Evolutionary conservation across 108 stramenopile species (phyloP).

Genomic region (Nitzschia sp.): DNA sequence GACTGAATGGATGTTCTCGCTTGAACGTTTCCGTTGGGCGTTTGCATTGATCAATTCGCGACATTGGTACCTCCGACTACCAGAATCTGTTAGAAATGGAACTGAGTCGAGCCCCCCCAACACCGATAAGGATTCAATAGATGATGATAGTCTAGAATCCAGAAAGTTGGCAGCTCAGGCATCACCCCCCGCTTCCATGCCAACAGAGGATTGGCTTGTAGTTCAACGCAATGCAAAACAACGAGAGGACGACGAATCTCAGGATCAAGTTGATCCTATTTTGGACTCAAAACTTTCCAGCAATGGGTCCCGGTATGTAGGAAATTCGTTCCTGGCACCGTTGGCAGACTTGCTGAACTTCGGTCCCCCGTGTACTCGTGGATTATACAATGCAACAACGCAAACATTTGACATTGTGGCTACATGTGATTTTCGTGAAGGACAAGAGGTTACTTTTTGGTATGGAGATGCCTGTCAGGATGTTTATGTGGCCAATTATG

Average conservation of each 20-base stretch:
- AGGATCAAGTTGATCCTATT: background rate
- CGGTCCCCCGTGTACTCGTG: constrained; percentile 81
- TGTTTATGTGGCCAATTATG: constrained; percentile 77
- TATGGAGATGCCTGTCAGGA: constrained; percentile 79
- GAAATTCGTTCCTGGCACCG: constrained; percentile 82
- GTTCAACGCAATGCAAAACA: constrained; percentile 24
- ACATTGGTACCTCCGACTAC: constrained; percentile 75
- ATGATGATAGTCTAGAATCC: background rate
- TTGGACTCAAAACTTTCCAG: background rate
- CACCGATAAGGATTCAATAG: background rate
- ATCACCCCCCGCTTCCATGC: constrained; percentile 43
- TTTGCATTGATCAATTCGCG: constrained; percentile 85
- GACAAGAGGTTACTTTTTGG: constrained; percentile 87
- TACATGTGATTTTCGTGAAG: constrained; percentile 63
- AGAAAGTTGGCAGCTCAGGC: constrained; percentile 3
- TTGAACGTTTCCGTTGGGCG: constrained; percentile 77
- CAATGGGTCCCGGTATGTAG: background rate
- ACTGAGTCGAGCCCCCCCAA: background rate
- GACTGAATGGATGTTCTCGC: constrained; percentile 62
- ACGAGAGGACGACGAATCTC: constrained; percentile 18
- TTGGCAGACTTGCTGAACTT: constrained; percentile 83
- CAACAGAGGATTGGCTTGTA: constrained; percentile 59
- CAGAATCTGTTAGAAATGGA: background rate
- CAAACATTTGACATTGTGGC: constrained; percentile 75
- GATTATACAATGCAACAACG: constrained; percentile 64